Conservation (phyloP, 768 basidiomycete species). For the Hypholoma fasciculare region DNA sequence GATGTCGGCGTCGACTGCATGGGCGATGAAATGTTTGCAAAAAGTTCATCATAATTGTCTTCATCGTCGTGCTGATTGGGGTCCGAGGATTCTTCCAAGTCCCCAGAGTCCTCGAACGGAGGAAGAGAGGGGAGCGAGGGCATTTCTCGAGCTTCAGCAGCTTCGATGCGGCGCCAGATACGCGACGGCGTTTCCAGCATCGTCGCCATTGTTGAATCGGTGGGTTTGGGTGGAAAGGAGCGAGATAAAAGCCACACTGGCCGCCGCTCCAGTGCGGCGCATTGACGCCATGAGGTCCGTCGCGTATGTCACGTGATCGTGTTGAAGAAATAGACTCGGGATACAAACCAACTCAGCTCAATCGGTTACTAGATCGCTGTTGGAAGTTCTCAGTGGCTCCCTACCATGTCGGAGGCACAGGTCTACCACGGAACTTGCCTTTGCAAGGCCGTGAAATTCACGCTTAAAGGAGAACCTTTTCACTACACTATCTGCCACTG, state of each 20-base stretch:
- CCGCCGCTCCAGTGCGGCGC: neutral
- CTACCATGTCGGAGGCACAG: neutral
- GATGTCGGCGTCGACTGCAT: conserved; percentile 67
- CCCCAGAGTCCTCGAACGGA: conserved; percentile 62
- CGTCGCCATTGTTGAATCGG: conserved; percentile 37
- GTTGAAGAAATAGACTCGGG: conserved; percentile 3
- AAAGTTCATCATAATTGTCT: conserved; percentile 40
- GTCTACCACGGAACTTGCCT: conserved; percentile 26
- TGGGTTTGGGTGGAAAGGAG: neutral
- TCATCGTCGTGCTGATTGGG: conserved; percentile 29
- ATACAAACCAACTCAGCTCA: too few species aligned
- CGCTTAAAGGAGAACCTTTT: conserved; percentile 27
- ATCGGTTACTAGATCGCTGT: too few species aligned
- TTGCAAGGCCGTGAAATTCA: conserved; percentile 26
- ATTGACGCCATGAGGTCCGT: conserved; percentile 6
- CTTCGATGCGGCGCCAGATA: conserved; percentile 83
- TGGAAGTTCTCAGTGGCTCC: too few species aligned
- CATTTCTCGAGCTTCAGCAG: conserved; percentile 71
- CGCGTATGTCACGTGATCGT: conserved; percentile 26
- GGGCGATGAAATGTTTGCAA: conserved; percentile 44
- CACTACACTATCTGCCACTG: conserved; percentile 33
- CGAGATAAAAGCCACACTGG: neutral
- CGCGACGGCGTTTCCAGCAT: conserved; percentile 81
- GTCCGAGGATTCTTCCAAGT: conserved; percentile 31
- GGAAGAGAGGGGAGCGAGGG: conserved; percentile 82